These are phyloP conservation scores for Cryphonectria nitschkei DNA, from an alignment of 2,329 filamentous ascomycete genomes.

Conservation along the genomic window DNA sequence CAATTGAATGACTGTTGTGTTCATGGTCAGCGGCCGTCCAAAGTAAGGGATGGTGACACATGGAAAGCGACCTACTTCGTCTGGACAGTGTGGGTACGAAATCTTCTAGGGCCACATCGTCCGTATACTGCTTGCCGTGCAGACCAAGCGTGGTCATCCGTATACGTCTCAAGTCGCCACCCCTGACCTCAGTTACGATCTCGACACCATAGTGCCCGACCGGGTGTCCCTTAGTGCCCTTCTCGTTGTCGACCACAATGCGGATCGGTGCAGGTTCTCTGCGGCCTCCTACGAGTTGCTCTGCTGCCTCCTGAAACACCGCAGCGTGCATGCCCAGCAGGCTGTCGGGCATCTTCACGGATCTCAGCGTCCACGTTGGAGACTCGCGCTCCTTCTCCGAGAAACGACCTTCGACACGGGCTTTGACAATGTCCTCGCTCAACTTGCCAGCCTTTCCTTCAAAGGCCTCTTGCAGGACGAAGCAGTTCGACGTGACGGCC, in stretches of 20 bases:
- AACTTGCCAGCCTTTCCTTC: slow-evolving; percentile 77
- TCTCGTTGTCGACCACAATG: slow-evolving; percentile 72
- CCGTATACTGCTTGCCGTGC: slow-evolving; percentile 71
- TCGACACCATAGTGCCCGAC: slow-evolving; percentile 72
- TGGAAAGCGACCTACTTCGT: slow-evolving; percentile 58
- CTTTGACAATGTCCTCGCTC: slow-evolving; percentile 85
- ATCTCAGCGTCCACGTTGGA: slow-evolving; percentile 78
- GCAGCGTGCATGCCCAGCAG: slow-evolving; percentile 66
- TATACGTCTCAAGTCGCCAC: slow-evolving; percentile 55
- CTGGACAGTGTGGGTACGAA: slow-evolving; percentile 76
- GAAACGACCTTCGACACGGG: slow-evolving; percentile 83
- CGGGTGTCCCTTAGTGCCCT: slow-evolving; percentile 67
- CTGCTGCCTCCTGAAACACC: slow-evolving; percentile 71
- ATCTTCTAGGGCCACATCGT: slow-evolving; percentile 73
- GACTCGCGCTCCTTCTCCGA: slow-evolving; percentile 82
- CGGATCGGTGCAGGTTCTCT: slow-evolving; percentile 71
- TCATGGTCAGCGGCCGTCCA: slow-evolving; percentile 39
- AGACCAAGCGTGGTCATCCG: slow-evolving; percentile 62
- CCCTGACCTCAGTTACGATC: slow-evolving; percentile 66
- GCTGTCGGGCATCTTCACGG: slow-evolving; percentile 64
- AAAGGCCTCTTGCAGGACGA: slow-evolving; percentile 74
- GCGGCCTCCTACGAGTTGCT: slow-evolving; percentile 65
- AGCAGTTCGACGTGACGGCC: slow-evolving; percentile 64
- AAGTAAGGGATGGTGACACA: neutral
- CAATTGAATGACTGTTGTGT: slow-evolving; percentile 66